Evolutionary conservation across 1,284 basidiomycete genomes (phyloP).

Genomic region (Macrocybe sp.): DNA sequence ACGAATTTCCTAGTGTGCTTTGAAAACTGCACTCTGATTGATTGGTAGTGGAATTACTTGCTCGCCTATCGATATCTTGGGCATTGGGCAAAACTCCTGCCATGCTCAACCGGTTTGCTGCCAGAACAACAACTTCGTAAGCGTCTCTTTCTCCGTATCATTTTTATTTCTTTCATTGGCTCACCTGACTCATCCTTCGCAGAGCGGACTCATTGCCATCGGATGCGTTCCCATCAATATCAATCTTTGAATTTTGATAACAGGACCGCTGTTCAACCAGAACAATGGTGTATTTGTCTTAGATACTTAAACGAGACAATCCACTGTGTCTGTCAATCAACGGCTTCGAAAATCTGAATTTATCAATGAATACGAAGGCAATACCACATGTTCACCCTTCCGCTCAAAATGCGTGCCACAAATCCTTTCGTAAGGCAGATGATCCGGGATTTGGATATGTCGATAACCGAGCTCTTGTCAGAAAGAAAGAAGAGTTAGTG

Average conservation of each 20-base stretch:
- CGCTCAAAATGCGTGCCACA: too few species aligned
- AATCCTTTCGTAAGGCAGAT: too few species aligned
- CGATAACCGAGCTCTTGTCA: too few species aligned
- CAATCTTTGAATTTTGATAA: slow-evolving; percentile 19
- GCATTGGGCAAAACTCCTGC: slow-evolving; percentile 25
- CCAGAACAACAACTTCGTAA: slow-evolving; percentile 33
- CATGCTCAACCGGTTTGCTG: slow-evolving; percentile 33
- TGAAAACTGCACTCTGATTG: neutral
- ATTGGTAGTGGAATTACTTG: slow-evolving; percentile 24
- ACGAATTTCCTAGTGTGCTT: slow-evolving; percentile 1
- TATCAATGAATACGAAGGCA: too few species aligned
- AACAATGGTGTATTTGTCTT: too few species aligned
- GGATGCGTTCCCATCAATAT: slow-evolving; percentile 36
- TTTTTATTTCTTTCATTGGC: neutral
- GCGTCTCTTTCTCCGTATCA: slow-evolving; percentile 10
- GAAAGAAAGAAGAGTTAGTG: too few species aligned
- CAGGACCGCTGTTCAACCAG: too few species aligned
- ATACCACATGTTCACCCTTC: too few species aligned
- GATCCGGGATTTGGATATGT: too few species aligned
- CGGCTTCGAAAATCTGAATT: too few species aligned
- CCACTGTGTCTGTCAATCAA: too few species aligned
- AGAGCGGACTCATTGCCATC: slow-evolving; percentile 33
- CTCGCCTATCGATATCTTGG: slow-evolving; percentile 25
- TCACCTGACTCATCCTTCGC: slow-evolving; percentile 2
- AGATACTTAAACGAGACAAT: too few species aligned